Conservation (phyloP, 441 rosid genomes). For the Gossypium schwendimanii region DNA sequence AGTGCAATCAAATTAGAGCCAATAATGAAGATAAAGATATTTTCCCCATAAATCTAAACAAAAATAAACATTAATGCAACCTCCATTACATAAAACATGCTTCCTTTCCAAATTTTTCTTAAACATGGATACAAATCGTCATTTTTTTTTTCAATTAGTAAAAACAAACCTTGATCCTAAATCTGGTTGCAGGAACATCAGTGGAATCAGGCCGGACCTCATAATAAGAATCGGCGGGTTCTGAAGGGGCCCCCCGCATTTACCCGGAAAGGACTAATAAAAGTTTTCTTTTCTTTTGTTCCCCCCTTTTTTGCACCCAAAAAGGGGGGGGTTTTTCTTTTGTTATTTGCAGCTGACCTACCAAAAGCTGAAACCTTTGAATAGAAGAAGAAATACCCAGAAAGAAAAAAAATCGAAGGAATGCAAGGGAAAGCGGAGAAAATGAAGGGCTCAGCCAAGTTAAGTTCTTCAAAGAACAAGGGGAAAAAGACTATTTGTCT, state of each 20-base stretch:
- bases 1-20: not conserved
- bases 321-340: not conserved
- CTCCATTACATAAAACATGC: not conserved
- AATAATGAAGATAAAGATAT: not conserved
- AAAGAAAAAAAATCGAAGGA: not conserved
- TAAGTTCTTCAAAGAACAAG: not conserved
- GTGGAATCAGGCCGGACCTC: conserved; percentile 82
- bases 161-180: conserved; percentile 73
- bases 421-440: not conserved
- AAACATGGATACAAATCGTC: conserved; percentile 7
- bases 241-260: conserved; percentile 65
- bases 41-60: not conserved
- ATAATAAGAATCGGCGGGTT: conserved; percentile 80
- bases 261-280: not conserved
- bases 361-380: not conserved
- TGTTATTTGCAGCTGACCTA: not conserved
- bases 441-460: not conserved
- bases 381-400: not conserved
- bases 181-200: conserved; percentile 74
- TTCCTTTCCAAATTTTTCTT: not conserved
- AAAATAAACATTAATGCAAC: not conserved
- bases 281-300: not conserved
- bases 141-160: not conserved
- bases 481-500: not conserved
- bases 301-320: not conserved